Evolutionary conservation across 441 rosid species (phyloP), one percentile per base, ranked within the genome.

Genomic region (Geranium incanum): DNA sequence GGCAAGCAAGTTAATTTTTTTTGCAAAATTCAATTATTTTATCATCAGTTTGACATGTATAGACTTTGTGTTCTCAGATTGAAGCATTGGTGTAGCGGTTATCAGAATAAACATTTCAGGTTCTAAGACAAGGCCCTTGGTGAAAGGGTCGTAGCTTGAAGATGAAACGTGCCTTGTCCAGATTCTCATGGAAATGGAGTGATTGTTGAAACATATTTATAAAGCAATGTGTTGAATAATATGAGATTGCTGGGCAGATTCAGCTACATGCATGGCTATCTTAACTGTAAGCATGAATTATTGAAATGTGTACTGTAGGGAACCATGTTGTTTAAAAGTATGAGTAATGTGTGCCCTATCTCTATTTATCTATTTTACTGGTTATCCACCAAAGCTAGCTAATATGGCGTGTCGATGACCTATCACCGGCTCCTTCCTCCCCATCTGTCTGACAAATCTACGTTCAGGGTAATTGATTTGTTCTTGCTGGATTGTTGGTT

Each of bases 1-100:
- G 80, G 74, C 69, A 70, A 6, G 64, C 7, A 59, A 59, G 33
- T 19, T 59, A 16, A 59, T 59, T 9, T 59, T 9, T 59, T 21
- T 18, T 21, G 9, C 23, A 59, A 1, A 18, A 7, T 6, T 18
- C 12, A 19, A 3, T 59, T 11, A 16, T 15, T 5, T 57, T 16
- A 7, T 15, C 6, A 15, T 7, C 8, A 9, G 6, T 60, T 60
- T 60, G 4, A 19, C 36, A 60, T 59, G 64, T 19, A 6, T 18
- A 4, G 21, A 5, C 36, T 19, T 60, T 8, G 65, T 15, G 12
- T 21, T 21, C 65, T 21, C 65, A 60, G 13, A 57, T 57, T 3
- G 63, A 57, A 57, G 63, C 63, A 15, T 16, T 16, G 23, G 8
- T 7, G 8, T 7, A 16, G 3, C 6, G 23, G 23, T 19, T 57